Conservation (phyloP, 2,329 filamentous ascomycete genomes). For the Alternaria metachromatica region DNA sequence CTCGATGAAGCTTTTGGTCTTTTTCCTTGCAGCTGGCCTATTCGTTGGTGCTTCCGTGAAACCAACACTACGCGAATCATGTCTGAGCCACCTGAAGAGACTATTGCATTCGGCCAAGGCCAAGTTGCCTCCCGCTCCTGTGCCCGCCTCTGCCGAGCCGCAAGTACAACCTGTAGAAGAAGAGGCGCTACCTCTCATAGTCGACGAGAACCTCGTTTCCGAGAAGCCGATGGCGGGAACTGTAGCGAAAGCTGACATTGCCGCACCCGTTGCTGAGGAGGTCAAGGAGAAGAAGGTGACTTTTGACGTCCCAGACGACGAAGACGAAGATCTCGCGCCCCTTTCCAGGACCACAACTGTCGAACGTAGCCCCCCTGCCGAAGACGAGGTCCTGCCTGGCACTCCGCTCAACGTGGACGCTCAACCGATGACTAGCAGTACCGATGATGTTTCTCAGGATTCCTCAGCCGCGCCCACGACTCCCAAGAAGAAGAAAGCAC, state of each 20-base stretch:
- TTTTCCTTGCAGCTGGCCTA: constrained; percentile 15
- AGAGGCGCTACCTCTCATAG: neutral
- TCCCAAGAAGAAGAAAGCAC: constrained; percentile 58
- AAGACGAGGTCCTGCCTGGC: constrained; percentile 15
- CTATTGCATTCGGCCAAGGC: constrained; percentile 16
- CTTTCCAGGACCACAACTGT: constrained; percentile 45
- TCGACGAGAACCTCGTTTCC: constrained; percentile 6
- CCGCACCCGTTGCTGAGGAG: constrained; percentile 19
- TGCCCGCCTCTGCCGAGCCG: constrained; percentile 11
- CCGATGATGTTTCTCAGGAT: constrained; percentile 31
- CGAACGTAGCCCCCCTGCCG: constrained; percentile 31
- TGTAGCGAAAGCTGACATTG: constrained; percentile 9
- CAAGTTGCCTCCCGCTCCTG: constrained; percentile 11
- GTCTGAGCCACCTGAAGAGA: constrained; percentile 24
- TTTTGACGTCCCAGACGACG: constrained; percentile 40
- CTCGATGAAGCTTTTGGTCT: constrained; percentile 11
- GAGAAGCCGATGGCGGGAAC: constrained; percentile 7
- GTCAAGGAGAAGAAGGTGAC: constrained; percentile 43
- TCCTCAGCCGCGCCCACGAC: constrained; percentile 29
- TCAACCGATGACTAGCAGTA: constrained; percentile 11
- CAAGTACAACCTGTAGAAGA: constrained; percentile 8
- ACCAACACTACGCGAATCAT: constrained; percentile 15
- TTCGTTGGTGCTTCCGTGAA: constrained; percentile 21
- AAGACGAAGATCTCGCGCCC: constrained; percentile 42
- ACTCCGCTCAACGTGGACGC: constrained; percentile 14